Base-by-base conservation (phyloP, 352 stramenopile species). In the Porosira glacialis region DNA sequence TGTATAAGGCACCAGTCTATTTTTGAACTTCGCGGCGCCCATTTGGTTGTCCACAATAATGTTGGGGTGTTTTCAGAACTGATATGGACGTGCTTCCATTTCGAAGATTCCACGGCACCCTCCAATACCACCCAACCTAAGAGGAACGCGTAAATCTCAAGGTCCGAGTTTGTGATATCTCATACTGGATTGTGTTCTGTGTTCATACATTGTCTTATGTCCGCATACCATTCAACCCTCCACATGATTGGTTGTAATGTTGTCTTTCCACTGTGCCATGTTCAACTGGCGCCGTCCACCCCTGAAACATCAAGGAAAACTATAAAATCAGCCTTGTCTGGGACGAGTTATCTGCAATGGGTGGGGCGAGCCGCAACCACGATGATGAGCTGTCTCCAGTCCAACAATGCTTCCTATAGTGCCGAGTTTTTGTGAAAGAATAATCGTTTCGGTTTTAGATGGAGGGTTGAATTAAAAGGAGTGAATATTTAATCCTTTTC, bases 21-120 rank as follows among this genome's bases (percentile, higher is more conserved):
- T 15, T 31, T 15, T 24, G 65, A 68, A 13, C 31, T 5, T 19
- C 27, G 2, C 2, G 47, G 21, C 5, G 56, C 48, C 53, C 61
- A 21, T 6, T 30, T 10, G 1, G 39, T 10, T 7, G 56, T 51
- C 66, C 58, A 70, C 38, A 13, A 31, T 11, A 70, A 36, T n/a
- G 65, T 69, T 2, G 65, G 65, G 0, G 15, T 21, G 30, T 69
- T 75, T 27, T 75, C 65, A 27, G 38, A 63, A 13, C 67, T 69
- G 2, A 68, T 7, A 13, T 33, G 50, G 0, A 56, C 45, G 44
- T 68, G 48, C 7, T 2, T 3, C n/a, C 57, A 26, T 8, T 1
- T n/a, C 3, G 0, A 3, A 1, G 39, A 10, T 3, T 36, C 11
- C 11, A 44, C 57, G 0, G 61, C 28, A 19, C 49, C 39, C n/a